These are phyloP conservation scores for Solanum boliviense DNA, from an alignment of 257 asterid species.

Conservation along the genomic window DNA sequence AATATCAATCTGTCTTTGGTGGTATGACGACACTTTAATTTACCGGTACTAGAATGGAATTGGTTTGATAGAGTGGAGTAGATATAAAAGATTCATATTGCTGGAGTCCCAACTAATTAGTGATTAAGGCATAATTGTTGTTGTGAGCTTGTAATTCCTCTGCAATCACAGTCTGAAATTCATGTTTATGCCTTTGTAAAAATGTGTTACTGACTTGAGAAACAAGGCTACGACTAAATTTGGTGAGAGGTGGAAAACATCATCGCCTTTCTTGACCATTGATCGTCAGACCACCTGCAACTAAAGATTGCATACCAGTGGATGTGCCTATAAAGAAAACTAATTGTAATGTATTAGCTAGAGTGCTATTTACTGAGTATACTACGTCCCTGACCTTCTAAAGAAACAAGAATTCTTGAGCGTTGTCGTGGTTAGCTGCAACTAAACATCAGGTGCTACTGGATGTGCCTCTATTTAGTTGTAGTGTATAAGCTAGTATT, in stretches of 20 bases:
- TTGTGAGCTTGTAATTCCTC: neutral
- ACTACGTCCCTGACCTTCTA: neutral
- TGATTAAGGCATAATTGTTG: neutral
- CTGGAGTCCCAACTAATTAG: neutral
- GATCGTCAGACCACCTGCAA: neutral
- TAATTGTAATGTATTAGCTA: neutral
- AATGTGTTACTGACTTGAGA: neutral
- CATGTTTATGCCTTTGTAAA: neutral
- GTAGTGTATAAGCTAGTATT: neutral
- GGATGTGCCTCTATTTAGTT: neutral
- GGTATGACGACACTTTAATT: neutral
- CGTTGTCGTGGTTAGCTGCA: neutral
- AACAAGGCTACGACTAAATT: neutral
- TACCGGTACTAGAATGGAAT: neutral
- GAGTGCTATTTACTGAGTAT: neutral
- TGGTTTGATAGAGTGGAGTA: neutral
- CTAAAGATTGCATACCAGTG: neutral
- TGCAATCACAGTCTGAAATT: neutral
- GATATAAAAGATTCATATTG: neutral
- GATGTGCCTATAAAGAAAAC: neutral
- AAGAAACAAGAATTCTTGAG: neutral
- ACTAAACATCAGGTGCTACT: neutral
- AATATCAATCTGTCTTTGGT: neutral
- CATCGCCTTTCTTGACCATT: neutral
- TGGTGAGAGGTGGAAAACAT: neutral